Evolutionary conservation across 306 rosid species (phyloP).

Genomic region (Acmispon strigosus): DNA sequence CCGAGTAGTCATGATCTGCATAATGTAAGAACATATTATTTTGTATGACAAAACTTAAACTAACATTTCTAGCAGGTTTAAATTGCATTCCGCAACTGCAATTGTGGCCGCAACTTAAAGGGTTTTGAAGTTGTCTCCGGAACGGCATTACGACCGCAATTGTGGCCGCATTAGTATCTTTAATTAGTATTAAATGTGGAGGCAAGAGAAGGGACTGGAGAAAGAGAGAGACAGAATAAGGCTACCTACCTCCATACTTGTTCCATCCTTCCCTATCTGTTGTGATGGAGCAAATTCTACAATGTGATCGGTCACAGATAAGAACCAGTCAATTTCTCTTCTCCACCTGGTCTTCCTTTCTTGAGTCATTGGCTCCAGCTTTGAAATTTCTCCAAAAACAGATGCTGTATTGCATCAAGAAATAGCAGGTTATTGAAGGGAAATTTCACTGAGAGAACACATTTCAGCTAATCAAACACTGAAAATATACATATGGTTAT

Average conservation of each 20-base stretch:
- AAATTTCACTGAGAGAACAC: background rate
- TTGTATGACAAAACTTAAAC: background rate
- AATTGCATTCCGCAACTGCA: too few relatives aligned
- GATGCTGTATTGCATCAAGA: conserved; percentile 53
- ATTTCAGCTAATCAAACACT: background rate
- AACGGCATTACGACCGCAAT: too few relatives aligned
- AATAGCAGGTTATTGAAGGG: conserved; percentile 1
- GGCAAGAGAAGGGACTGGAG: too few relatives aligned
- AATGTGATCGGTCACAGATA: conserved; percentile 84
- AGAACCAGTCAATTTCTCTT: conserved; percentile 82
- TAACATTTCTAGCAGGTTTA: background rate
- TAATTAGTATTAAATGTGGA: too few relatives aligned
- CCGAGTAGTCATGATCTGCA: conserved; percentile 82
- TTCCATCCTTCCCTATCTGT: conserved; percentile 62
- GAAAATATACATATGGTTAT: background rate
- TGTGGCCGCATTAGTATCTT: too few relatives aligned
- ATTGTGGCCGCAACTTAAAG: too few relatives aligned
- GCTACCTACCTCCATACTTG: conserved; percentile 61
- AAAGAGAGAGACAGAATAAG: background rate
- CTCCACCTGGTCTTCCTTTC: conserved; percentile 76
- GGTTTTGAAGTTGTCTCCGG: too few relatives aligned
- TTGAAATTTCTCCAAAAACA: conserved; percentile 72
- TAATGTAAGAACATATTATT: background rate
- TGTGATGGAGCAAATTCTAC: conserved; percentile 83
- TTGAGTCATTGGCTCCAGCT: conserved; percentile 61